Evolutionary conservation across 345 rosid genomes (phyloP), one percentile per base, ranked within the genome.

Genomic region (Gossypium arboreum): DNA sequence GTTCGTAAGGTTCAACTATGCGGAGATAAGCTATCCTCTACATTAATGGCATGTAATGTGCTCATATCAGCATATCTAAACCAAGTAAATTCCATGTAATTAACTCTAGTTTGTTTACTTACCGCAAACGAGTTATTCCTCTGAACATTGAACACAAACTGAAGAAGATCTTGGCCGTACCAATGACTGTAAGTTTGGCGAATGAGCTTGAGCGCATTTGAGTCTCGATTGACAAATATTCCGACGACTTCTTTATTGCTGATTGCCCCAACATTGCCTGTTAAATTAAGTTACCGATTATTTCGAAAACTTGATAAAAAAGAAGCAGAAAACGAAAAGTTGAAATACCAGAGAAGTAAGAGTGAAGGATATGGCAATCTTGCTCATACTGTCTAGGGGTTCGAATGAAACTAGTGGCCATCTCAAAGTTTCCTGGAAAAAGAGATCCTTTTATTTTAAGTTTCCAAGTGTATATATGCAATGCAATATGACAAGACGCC

Each of bases 1-100:
- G 81, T 48, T 67, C 76, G 52, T 47, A 75, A 12, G 79, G 73
- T 29, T 81, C 81, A 55, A 39, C 44, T 73, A 81, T 0, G 73
- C 73, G 74, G 43, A 77, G 76, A 75, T 81, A 81, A 77, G 78
- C 81, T 16, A 74, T 60, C 27, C 78, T 65, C 83, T 77, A 22
- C n/a, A 64, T 9, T 0, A 41, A 25, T 18, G 56, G 34, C 24
- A 41, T 11, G 6, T 18, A 56, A 58, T 16, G 16, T 15, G 22
- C 34, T 2, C 8, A 24, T 66, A 56, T 43, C 39, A 67, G 43
- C 69, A 73, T 2, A 10, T 16, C 66, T 62, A 25, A 48, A n/a
- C 41, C 17, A 73, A 47, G 47, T 72, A 56, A 18, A 56, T 24
- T 56, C 12, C 12, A 9, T 1, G 27, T 56, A 56, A 56, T 18